Conservation (phyloP, 2,329 filamentous ascomycete species). For the Pyricularia grisea region DNA sequence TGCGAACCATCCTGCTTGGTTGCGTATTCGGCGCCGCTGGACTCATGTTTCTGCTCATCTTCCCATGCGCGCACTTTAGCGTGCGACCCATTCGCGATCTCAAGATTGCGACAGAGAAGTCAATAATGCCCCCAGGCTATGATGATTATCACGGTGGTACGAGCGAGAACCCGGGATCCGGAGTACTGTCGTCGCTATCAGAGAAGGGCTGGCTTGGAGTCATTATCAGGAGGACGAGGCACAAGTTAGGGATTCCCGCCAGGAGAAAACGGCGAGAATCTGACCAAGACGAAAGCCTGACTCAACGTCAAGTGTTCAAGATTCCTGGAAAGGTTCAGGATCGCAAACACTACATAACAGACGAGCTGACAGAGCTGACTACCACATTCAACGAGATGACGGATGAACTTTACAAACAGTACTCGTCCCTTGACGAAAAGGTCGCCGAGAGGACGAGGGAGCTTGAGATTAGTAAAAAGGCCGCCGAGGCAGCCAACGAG, state of each 20-base stretch:
- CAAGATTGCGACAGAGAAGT: slow-evolving; percentile 65
- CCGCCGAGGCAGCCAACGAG: slow-evolving; percentile 89
- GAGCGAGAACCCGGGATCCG: slow-evolving; percentile 33
- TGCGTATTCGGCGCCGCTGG: slow-evolving; percentile 80
- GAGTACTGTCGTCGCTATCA: slow-evolving; percentile 31
- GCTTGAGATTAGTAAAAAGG: slow-evolving; percentile 81
- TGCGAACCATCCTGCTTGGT: slow-evolving; percentile 72
- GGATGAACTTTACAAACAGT: slow-evolving; percentile 80
- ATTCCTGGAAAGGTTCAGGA: slow-evolving; percentile 78
- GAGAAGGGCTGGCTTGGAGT: slow-evolving; percentile 29
- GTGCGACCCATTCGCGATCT: slow-evolving; percentile 72
- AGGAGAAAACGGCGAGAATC: slow-evolving; percentile 18
- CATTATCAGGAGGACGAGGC: slow-evolving; percentile 22
- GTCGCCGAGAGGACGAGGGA: slow-evolving; percentile 76
- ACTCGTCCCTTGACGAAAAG: slow-evolving; percentile 73
- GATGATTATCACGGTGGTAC: slow-evolving; percentile 45
- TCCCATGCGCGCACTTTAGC: slow-evolving; percentile 73
- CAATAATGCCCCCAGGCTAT: slow-evolving; percentile 57
- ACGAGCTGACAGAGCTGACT: slow-evolving; percentile 78
- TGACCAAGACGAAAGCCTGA: background rate
- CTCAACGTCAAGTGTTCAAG: slow-evolving; percentile 53
- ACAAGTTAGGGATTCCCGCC: slow-evolving; percentile 13
- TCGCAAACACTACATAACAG: slow-evolving; percentile 64
- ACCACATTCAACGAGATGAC: slow-evolving; percentile 90
- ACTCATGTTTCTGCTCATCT: slow-evolving; percentile 58